Evolutionary conservation across 371 early-diverging fungal genomes (phyloP), one percentile per base, ranked within the genome.

Genomic region (Lichtheimia corymbifera): DNA sequence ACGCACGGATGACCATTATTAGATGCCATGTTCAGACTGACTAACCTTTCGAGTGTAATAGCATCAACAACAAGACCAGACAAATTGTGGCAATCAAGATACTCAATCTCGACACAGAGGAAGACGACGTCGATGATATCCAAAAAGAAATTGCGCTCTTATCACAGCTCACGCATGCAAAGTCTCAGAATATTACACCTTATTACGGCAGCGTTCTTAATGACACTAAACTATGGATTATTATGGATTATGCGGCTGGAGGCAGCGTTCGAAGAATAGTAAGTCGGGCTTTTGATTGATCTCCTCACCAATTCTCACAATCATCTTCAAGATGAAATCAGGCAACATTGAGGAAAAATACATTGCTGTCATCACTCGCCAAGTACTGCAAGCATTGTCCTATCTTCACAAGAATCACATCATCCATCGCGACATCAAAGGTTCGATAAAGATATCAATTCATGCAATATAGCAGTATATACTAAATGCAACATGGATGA

Each of bases 391-490:
- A 28, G 97, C 97, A 0, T 82, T 99, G 22, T 82, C 86, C 13
- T 99, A 97, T 74, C 80, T 99, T 49, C 98, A 99, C 76, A 93
- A 92, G 62, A 89, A 88, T 51, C 87, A 88, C 17, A 97, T 98
- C 64, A 97, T 98, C 63, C 99, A 98, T 65, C 83, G 99, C 58
- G 99, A 98, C 70, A 95, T 98, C 61, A 98, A 98, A 86, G 93
- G 95, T 93, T 77, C 35, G n/a, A 44, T 17, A 47, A 47, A 11
- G 5, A 11, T 4, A 45, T 45, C 18, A 47, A 9, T 18, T 15
- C 2, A 47, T 47, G 18, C 11, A 3, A 22, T 35, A 18, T 1
- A 12, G 3, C 0, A 5, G 45, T 18, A 11, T 2, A 4, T 15
- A 45, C 18, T 45, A 45, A 45, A 18, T 45, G 13, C 4, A 15